These are phyloP conservation scores for Fistulina hepatica DNA, from an alignment of 1,284 basidiomycete genomes.

Conservation along the genomic window DNA sequence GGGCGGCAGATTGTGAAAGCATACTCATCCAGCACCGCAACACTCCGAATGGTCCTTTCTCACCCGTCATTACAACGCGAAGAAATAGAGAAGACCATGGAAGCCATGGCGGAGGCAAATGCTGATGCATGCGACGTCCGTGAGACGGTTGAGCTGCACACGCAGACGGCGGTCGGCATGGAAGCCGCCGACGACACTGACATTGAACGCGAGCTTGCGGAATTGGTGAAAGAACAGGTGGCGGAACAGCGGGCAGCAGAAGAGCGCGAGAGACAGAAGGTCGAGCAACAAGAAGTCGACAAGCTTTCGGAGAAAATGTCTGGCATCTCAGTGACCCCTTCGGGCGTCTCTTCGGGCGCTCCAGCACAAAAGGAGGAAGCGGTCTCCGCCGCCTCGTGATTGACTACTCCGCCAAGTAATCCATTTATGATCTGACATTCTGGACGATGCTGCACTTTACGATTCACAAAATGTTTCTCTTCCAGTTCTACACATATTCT, in stretches of 20 bases:
- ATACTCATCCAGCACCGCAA: constrained; percentile 73
- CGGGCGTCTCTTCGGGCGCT: too few relatives aligned
- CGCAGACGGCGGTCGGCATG: constrained; percentile 41
- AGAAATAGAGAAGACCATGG: constrained; percentile 77
- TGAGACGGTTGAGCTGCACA: constrained; percentile 60
- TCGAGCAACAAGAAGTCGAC: constrained; percentile 10
- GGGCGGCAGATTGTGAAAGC: constrained; percentile 68
- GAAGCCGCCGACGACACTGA: constrained; percentile 46
- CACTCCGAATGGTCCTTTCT: constrained; percentile 64
- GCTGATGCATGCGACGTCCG: constrained; percentile 77
- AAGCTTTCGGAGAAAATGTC: constrained; percentile 4
- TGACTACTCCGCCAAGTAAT: too few relatives aligned
- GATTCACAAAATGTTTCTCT: too few relatives aligned
- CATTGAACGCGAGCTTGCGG: constrained; percentile 49
- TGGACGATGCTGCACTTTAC: too few relatives aligned
- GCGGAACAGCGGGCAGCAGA: constrained; percentile 29
- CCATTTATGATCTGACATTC: too few relatives aligned
- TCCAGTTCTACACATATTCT: too few relatives aligned
- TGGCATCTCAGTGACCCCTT: too few relatives aligned
- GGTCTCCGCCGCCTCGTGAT: too few relatives aligned
- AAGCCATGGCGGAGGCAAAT: constrained; percentile 74
- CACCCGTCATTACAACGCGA: constrained; percentile 73
- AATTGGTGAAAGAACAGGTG: constrained; percentile 33
- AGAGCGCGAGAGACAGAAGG: constrained; percentile 10
- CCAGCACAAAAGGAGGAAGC: too few relatives aligned